Percentiles rank a stretch among this genome's conserved stretches.
These are phyloP conservation scores for Vararia minispora DNA, from an alignment of 768 basidiomycete species.

Conservation along the genomic window DNA sequence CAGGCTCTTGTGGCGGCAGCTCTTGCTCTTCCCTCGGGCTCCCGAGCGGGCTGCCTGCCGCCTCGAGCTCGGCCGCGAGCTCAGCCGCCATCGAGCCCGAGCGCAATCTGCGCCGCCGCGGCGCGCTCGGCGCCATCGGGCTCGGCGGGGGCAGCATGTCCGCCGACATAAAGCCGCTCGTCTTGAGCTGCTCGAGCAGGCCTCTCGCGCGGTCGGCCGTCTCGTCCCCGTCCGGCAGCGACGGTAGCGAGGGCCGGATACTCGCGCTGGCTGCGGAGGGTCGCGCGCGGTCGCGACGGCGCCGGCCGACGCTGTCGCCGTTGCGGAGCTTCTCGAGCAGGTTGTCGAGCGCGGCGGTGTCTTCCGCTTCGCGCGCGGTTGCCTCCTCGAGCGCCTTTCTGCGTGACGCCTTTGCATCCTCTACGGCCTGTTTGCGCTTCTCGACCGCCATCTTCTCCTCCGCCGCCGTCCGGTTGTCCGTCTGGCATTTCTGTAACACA, in stretches of 20 bases:
- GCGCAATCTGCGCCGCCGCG: constrained; percentile 15
- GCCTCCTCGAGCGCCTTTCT: constrained; percentile 35
- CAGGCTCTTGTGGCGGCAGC: too few species aligned
- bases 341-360: constrained; percentile 50
- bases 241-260: constrained; percentile 23
- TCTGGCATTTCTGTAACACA: constrained; percentile 69
- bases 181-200: constrained; percentile 66
- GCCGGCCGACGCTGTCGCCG: constrained; percentile 53
- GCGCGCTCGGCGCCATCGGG: constrained; percentile 11
- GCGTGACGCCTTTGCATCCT: constrained; percentile 48
- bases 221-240: constrained; percentile 25
- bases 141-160: constrained; percentile 13
- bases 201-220: constrained; percentile 55
- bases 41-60: constrained; percentile 5
- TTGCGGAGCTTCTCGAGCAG: constrained; percentile 61
- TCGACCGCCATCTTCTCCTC: constrained; percentile 62
- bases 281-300: constrained; percentile 39
- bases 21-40: too few species aligned
- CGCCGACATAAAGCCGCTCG: constrained; percentile 46
- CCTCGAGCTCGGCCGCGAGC: constrained; percentile 13
- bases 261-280: constrained; percentile 26
- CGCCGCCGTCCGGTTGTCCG: constrained; percentile 61
- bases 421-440: constrained; percentile 56
- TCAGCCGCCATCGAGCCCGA: constrained; percentile 8
- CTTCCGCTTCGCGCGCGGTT: constrained; percentile 35